Evolutionary conservation across 31 red algal genomes (phyloP).

Genomic region (Pterothamnion heteromorphum): DNA sequence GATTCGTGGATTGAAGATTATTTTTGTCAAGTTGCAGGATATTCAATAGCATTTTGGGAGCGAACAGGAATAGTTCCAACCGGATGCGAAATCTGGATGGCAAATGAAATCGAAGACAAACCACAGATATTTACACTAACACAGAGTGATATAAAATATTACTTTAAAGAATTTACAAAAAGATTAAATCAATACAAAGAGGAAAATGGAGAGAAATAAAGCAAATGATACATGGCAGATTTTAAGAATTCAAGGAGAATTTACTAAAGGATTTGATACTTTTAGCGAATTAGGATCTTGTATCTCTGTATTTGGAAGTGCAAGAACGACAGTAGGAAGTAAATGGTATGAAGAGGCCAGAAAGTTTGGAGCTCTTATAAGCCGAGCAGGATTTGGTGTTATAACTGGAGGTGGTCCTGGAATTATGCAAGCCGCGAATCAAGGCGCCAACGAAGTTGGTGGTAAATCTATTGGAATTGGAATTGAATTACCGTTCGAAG

Average conservation of each 20-base stretch:
- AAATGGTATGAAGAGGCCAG: slow-evolving; percentile 2
- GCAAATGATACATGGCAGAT: neutral
- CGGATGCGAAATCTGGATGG: no score
- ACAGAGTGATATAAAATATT: no score
- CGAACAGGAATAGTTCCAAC: no score
- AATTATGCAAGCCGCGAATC: slow-evolving; percentile 30
- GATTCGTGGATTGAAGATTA: no score
- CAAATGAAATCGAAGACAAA: no score
- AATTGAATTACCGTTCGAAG: slow-evolving; percentile 26
- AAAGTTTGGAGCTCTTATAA: neutral
- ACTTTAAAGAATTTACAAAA: no score
- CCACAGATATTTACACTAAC: no score
- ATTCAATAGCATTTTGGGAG: no score
- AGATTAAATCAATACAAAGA: no score
- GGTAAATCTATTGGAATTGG: neutral
- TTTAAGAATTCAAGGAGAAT: neutral
- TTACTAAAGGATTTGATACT: neutral
- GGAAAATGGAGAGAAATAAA: no score
- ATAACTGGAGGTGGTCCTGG: slow-evolving; percentile 34
- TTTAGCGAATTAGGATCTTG: neutral
- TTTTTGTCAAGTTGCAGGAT: no score
- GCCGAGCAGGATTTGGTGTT: slow-evolving; percentile 38
- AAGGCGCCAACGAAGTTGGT: slow-evolving; percentile 14
- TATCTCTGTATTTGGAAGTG: neutral
- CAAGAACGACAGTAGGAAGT: neutral